Base-by-base conservation (phyloP, 257 asterid species). In the Echium plantagineum region DNA sequence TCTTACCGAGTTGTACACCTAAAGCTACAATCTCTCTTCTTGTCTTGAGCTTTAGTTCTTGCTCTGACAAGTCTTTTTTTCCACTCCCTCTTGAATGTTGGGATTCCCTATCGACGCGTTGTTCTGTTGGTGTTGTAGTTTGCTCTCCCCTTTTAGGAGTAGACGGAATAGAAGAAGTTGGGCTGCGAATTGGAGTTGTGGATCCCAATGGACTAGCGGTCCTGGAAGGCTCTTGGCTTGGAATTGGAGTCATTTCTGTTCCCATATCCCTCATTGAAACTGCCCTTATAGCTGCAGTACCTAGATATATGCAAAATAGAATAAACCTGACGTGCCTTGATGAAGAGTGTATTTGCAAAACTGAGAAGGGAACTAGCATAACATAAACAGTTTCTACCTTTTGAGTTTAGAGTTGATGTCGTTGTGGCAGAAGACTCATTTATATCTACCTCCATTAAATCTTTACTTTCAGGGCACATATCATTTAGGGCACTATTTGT, bases 221-320 rank as follows among this genome's bases (percentile, higher is more conserved):
- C 61, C 94, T 88, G 7, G 97, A 93, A 30, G 98, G 97, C 65
- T 89, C 98, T 68, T 93, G 98, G 58, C 98, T 93, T 4, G 97
- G 97, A 68, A 93, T 84, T 9, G 98, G 98, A 21, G 98, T 93
- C 98, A 93, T 93, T 71, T 93, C 98, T 1, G 98, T 93, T 63
- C 98, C 98, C 94, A 81, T 93, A 56, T 93, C 98, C 71, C 98
- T 82, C 98, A 93, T 93, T 13, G 98, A 89, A 68, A 93, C 98
- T 12, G 97, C 83, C 71, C 98, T 89, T 63, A 89, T 65, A 9
- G 74, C 79, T 16, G 95, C 79, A 57, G 63, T 68, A 60, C 75
- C 91, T 81, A 66, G 55, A 61, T 22, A 56, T 21, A 21, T 5
- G 15, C 21, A 9, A 9, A 56, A 22, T 17, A 56, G 9, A 7